Conservation (phyloP, 768 basidiomycete genomes). For the Multifurca ochricompacta region DNA sequence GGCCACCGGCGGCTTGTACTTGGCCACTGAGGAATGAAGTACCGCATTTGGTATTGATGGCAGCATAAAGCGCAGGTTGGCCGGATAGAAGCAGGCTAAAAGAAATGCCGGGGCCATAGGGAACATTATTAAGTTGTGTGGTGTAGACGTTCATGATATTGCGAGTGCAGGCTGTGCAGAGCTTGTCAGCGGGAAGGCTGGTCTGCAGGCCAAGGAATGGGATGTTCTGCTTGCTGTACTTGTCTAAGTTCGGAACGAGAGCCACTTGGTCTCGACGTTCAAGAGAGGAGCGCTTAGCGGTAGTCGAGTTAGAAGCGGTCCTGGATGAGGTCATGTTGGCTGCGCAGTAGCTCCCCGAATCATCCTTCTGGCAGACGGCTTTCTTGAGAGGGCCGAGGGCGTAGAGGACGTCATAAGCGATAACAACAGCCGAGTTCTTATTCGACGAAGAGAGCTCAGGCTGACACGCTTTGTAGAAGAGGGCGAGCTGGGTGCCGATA, state of each 20-base stretch:
- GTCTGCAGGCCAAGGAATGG: constrained; percentile 74
- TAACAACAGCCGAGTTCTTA: constrained; percentile 44
- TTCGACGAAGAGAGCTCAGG: constrained; percentile 54
- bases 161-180: constrained; percentile 82
- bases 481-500: constrained; percentile 53
- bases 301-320: constrained; percentile 22
- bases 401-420: constrained; percentile 78
- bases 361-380: constrained; percentile 73
- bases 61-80: constrained; percentile 60
- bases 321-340: constrained; percentile 34
- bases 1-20: constrained; percentile 60
- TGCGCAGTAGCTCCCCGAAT: constrained; percentile 63
- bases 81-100: constrained; percentile 56
- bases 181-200: constrained; percentile 35
- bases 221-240: constrained; percentile 53
- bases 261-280: constrained; percentile 26
- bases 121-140: constrained; percentile 57
- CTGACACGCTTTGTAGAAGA: constrained; percentile 66
- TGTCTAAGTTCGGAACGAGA: constrained; percentile 44
- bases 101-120: constrained; percentile 69
- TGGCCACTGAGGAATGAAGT: constrained; percentile 57
- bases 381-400: constrained; percentile 50
- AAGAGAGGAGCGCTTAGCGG: constrained; percentile 17
- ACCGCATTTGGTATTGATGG: constrained; percentile 59
- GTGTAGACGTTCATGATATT: constrained; percentile 71